Conservation (phyloP, 23 red algal species). For the Gracilaria gracilis region DNA sequence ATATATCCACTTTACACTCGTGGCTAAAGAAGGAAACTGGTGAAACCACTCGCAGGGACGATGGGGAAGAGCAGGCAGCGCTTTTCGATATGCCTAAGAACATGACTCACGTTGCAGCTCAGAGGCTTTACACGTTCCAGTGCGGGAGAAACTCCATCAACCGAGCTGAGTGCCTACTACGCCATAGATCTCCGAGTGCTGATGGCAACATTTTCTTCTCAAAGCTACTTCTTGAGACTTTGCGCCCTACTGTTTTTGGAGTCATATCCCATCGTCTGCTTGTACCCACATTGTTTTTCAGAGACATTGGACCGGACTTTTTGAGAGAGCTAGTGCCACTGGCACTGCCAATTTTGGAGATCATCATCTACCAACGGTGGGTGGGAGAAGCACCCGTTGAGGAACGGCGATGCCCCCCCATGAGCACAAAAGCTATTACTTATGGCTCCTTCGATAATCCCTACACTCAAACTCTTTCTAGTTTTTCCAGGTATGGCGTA, state of each 20-base stretch:
- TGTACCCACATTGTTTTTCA: not conserved
- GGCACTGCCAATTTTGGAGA: not conserved
- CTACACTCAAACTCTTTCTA: conserved; percentile 10
- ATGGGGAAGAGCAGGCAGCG: conserved; percentile 24
- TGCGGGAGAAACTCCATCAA: conserved; percentile 30
- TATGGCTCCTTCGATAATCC: conserved; percentile 38
- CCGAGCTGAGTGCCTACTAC: conserved; percentile 10
- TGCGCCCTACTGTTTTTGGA: not conserved
- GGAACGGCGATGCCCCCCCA: conserved; percentile 3
- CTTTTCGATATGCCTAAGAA: conserved; percentile 14
- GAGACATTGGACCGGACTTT: not conserved
- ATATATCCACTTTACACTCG: not conserved
- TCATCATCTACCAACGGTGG: conserved; percentile 20
- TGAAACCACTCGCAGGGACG: conserved; percentile 25
- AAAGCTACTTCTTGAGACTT: conserved; percentile 6
- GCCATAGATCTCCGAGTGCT: not conserved
- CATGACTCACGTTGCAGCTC: conserved; percentile 9
- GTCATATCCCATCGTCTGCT: not conserved
- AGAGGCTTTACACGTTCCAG: conserved; percentile 22
- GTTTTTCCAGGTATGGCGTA: not conserved
- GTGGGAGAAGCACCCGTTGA: not conserved
- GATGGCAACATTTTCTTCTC: conserved; percentile 10
- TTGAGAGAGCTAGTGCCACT: not conserved
- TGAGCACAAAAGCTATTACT: conserved; percentile 24
- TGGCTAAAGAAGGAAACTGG: conserved; percentile 31